phyloP scores from a whole-genome alignment of 345 rosid species.

The Acer negundo region DNA sequence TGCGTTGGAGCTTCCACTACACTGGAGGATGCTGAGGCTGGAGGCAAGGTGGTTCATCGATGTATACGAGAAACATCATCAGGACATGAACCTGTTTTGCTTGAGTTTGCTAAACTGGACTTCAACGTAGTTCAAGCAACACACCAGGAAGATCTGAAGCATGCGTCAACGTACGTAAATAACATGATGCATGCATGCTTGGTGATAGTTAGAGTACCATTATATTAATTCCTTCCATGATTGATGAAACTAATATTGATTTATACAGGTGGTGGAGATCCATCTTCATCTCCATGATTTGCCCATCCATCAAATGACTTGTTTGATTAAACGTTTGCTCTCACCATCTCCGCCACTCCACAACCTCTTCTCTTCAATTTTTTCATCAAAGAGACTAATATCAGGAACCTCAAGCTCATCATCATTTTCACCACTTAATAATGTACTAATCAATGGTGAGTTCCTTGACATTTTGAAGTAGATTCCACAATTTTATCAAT shows the following conservation, averaged over 20 bases:
- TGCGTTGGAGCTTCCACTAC: slow-evolving; percentile 39
- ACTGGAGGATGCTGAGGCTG: slow-evolving; percentile 46
- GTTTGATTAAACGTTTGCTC: neutral
- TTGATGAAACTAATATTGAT: neutral
- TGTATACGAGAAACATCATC: slow-evolving; percentile 21
- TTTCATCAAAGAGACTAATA: slow-evolving; percentile 47
- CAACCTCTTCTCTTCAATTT: slow-evolving; percentile 44
- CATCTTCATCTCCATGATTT: too few relatives aligned
- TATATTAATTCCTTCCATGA: too few relatives aligned
- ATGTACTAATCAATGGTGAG: slow-evolving; percentile 38
- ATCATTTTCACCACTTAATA: slow-evolving; percentile 69
- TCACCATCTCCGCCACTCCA: slow-evolving; percentile 52
- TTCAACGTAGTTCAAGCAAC: slow-evolving; percentile 42
- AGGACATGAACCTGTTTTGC: slow-evolving; percentile 29
- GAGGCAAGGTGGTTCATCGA: slow-evolving; percentile 58
- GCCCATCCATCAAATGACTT: too few relatives aligned
- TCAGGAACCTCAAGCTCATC: slow-evolving; percentile 56
- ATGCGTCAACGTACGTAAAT: slow-evolving; percentile 30
- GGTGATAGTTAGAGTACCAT: too few relatives aligned
- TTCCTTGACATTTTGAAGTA: slow-evolving; percentile 46
- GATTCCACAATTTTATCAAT: slow-evolving; percentile 51
- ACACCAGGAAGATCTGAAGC: slow-evolving; percentile 46
- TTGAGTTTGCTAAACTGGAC: slow-evolving; percentile 49
- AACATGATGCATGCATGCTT: too few relatives aligned
- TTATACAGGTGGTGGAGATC: slow-evolving; percentile 39